phyloP scores from a whole-genome alignment of 176 grass and related monocot species.

The Aegilops tauschii region DNA sequence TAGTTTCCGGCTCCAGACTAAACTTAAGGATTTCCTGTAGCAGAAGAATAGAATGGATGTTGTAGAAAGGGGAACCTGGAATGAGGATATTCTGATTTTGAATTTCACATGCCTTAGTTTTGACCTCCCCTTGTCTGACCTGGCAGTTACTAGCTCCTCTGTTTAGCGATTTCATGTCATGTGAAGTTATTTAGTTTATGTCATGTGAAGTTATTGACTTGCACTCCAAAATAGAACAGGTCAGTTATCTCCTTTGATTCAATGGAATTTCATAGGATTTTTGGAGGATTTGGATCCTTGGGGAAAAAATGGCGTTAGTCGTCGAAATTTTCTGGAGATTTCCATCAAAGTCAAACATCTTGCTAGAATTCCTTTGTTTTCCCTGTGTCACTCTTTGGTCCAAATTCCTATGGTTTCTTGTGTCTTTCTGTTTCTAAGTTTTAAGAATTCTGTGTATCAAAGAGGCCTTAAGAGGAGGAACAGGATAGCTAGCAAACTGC shows the following conservation, averaged over 20 bases:
- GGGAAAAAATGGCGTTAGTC: background rate
- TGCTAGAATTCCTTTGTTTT: background rate
- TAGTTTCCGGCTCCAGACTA: background rate
- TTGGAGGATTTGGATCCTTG: background rate
- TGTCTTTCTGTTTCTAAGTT: too few relatives aligned
- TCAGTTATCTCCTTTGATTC: background rate
- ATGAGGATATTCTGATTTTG: constrained; percentile 13
- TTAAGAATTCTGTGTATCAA: too few relatives aligned
- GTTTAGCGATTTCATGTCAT: background rate
- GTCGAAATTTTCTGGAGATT: background rate
- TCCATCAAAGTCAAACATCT: background rate
- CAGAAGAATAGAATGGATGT: constrained; percentile 11
- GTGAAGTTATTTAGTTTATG: background rate
- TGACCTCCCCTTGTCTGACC: background rate
- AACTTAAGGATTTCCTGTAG: background rate
- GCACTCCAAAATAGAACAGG: background rate
- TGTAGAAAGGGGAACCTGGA: background rate
- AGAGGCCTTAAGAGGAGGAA: too few relatives aligned
- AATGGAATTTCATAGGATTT: background rate
- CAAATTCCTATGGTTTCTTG: background rate
- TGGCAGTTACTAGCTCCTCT: background rate
- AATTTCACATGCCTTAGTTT: background rate
- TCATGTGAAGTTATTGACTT: background rate
- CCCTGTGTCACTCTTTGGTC: background rate
- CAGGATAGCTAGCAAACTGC: too few relatives aligned